Percentiles rank a stretch among this genome's conserved stretches.
phyloP scores from a whole-genome alignment of 331 rosid species.

The Acacia pycnantha region DNA sequence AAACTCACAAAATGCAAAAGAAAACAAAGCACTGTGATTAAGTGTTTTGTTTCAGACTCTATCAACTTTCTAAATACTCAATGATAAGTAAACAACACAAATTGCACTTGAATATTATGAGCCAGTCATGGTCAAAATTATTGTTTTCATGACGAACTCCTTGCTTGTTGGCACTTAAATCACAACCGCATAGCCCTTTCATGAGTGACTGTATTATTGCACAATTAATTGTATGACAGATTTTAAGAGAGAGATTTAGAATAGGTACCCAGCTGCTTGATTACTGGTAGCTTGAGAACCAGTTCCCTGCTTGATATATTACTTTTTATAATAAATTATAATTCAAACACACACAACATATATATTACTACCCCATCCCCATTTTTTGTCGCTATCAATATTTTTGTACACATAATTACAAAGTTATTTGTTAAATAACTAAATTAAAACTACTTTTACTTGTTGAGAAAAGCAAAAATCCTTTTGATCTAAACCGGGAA shows the following conservation, averaged over 20 bases:
- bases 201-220: neutral
- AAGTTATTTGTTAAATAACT: no score
- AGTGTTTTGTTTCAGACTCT: neutral
- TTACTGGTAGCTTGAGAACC: neutral
- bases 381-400: no score
- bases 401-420: no score
- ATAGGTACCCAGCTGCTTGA: conserved; percentile 34
- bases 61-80: neutral
- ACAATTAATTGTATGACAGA: neutral
- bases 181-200: neutral
- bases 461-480: no score
- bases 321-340: no score
- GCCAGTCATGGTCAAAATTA: neutral
- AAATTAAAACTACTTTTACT: no score
- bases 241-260: conserved; percentile 16
- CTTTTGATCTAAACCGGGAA: no score
- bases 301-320: no score
- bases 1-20: neutral
- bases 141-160: neutral
- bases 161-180: neutral
- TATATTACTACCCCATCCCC: no score
- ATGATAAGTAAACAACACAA: neutral
- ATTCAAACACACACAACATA: no score
- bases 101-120: neutral
- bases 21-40: neutral